These are phyloP conservation scores for Naganishia albida DNA, from an alignment of 1,284 basidiomycete species.

Conservation along the genomic window DNA sequence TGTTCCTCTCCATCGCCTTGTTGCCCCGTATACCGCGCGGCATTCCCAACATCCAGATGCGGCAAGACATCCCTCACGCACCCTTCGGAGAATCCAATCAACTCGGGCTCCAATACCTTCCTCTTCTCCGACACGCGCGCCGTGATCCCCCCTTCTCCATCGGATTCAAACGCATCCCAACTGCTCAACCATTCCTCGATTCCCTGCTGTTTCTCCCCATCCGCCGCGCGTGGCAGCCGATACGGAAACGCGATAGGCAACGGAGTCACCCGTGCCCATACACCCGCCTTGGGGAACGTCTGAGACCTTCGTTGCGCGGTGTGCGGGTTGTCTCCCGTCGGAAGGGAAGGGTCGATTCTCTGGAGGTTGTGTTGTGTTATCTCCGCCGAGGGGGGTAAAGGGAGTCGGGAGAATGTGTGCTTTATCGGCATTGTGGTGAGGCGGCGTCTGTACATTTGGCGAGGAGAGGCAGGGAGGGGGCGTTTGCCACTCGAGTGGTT, in stretches of 20 bases:
- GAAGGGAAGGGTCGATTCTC: slow-evolving; percentile 16
- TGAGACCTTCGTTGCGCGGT: slow-evolving; percentile 47
- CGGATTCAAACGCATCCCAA: slow-evolving; percentile 54
- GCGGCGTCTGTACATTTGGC: slow-evolving; percentile 15
- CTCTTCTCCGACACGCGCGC: slow-evolving; percentile 36
- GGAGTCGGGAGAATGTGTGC: slow-evolving; percentile 26
- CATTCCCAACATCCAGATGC: slow-evolving; percentile 81
- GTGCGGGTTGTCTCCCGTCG: slow-evolving; percentile 7
- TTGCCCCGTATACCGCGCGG: slow-evolving; percentile 63
- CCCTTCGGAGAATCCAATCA: slow-evolving; percentile 67
- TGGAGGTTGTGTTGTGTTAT: slow-evolving; percentile 32
- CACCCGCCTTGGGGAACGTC: slow-evolving; percentile 54
- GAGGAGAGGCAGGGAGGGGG: not conserved
- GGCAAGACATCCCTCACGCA: slow-evolving; percentile 76
- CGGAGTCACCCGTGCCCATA: slow-evolving; percentile 81
- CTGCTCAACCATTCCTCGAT: slow-evolving; percentile 66
- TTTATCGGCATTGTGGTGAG: not conserved
- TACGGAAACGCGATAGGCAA: slow-evolving; percentile 84
- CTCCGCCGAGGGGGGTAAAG: slow-evolving; percentile 42
- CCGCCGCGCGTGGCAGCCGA: slow-evolving; percentile 60
- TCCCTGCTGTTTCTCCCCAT: slow-evolving; percentile 62
- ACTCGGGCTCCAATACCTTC: slow-evolving; percentile 54
- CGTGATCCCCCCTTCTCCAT: slow-evolving; percentile 10
- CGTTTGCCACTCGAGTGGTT: not conserved
- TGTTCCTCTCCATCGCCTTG: slow-evolving; percentile 49